phyloP scores from a whole-genome alignment of 1,284 basidiomycete species.

The Moesziomyces parantarcticus region DNA sequence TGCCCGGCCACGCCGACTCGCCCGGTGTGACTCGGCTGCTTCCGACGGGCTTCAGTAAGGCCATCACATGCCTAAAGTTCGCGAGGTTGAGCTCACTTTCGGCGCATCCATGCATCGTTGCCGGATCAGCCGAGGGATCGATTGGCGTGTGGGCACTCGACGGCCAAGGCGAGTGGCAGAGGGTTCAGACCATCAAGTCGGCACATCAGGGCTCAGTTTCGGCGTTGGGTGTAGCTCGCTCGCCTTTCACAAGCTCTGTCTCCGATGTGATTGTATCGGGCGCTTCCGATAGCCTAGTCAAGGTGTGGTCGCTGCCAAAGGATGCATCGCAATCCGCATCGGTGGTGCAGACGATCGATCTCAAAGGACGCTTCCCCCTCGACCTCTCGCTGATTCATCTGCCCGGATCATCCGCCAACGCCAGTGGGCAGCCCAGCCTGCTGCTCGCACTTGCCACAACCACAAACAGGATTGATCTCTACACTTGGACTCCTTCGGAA shows the following conservation, averaged over 20 bases:
- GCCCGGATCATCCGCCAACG: constrained; percentile 10
- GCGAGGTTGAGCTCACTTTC: constrained; percentile 3
- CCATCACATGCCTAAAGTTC: constrained; percentile 54
- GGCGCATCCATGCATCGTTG: constrained; percentile 24
- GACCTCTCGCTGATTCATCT: constrained; percentile 55
- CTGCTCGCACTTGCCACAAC: constrained; percentile 61
- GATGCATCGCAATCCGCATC: constrained; percentile 8
- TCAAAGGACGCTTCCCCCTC: constrained; percentile 57
- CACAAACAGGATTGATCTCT: constrained; percentile 57
- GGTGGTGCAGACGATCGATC: constrained; percentile 45
- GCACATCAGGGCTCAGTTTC: constrained; percentile 50
- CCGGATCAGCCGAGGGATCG: constrained; percentile 49
- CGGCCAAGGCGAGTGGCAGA: constrained; percentile 11
- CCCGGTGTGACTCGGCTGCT: constrained; percentile 37
- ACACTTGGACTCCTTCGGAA: constrained; percentile 16
- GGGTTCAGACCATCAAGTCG: constrained; percentile 11
- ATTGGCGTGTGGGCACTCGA: constrained; percentile 37
- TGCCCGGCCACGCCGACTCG: constrained; percentile 24
- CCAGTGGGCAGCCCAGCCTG: constrained; percentile 2
- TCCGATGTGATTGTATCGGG: constrained; percentile 49
- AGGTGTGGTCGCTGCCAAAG: constrained; percentile 43
- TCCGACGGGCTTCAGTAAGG: constrained; percentile 36
- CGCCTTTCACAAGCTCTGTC: not conserved
- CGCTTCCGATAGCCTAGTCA: constrained; percentile 53
- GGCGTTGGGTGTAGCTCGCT: constrained; percentile 54